Percentiles rank a stretch among this genome's conserved stretches.
Evolutionary conservation across 192 early-diverging fungal genomes (phyloP).

Genomic region (Rhizophagus clarus): DNA sequence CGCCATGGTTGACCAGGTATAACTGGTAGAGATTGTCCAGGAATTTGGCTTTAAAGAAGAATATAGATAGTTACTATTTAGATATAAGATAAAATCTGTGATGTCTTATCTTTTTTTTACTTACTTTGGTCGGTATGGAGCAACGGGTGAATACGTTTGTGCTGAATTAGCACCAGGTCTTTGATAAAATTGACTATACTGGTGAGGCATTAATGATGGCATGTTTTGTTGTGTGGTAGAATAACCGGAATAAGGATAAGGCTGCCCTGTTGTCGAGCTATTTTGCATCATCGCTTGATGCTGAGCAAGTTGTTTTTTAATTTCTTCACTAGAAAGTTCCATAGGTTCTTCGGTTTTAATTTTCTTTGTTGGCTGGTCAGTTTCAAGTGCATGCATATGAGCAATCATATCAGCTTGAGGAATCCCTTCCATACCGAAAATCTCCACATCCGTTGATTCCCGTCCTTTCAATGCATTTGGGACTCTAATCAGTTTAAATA

Average conservation of each 20-base stretch:
- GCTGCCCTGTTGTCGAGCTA: not conserved
- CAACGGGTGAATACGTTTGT: not conserved
- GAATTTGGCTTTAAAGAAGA: not conserved
- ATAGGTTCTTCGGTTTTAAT: conserved; percentile 40
- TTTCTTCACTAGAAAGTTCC: conserved; percentile 44
- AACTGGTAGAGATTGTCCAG: conserved; percentile 23
- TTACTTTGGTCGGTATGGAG: conserved; percentile 23
- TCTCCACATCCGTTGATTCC: conserved; percentile 86
- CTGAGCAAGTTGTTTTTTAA: conserved; percentile 46
- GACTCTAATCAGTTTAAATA: conserved; percentile 56
- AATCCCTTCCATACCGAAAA: conserved; percentile 94
- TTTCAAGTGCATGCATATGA: conserved; percentile 59
- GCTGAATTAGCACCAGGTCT: conserved; percentile 3
- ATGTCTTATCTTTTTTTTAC: not conserved
- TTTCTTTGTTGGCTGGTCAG: conserved; percentile 48
- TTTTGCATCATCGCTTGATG: conserved; percentile 53
- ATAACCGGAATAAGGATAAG: not conserved
- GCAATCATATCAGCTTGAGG: conserved; percentile 77
- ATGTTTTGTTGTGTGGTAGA: conserved; percentile 7
- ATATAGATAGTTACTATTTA: not conserved
- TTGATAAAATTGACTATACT: conserved; percentile 60
- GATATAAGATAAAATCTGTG: not conserved
- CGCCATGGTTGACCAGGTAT: conserved; percentile 27
- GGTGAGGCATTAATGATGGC: conserved; percentile 52
- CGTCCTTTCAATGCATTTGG: conserved; percentile 84